These are phyloP conservation scores for Candida ulmi DNA, from an alignment of 805 yeast genomes.

Conservation along the genomic window DNA sequence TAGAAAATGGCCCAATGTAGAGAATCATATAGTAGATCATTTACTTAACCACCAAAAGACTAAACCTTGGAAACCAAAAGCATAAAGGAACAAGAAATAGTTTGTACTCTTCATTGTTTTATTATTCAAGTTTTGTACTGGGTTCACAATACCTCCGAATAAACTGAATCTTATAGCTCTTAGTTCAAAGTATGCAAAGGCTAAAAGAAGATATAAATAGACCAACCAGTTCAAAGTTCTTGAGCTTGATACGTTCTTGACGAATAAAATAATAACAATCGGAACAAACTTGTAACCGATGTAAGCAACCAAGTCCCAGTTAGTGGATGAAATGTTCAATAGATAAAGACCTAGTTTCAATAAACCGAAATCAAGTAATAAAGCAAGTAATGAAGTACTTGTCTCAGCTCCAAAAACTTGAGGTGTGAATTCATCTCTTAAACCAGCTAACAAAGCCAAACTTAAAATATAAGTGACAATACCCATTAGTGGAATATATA, in stretches of 20 bases:
- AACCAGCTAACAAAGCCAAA: conserved; percentile 80
- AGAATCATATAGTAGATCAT: neutral
- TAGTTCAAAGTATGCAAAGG: conserved; percentile 62
- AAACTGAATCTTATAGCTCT: conserved; percentile 42
- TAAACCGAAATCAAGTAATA: conserved; percentile 67
- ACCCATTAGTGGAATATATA: conserved; percentile 94
- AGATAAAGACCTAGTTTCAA: conserved; percentile 81
- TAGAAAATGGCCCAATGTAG: too few species aligned
- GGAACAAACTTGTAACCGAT: conserved; percentile 95
- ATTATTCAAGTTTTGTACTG: conserved; percentile 54
- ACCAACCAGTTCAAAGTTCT: conserved; percentile 43
- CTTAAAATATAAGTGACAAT: conserved; percentile 79
- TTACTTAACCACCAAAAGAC: conserved; percentile 63
- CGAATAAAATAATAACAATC: conserved; percentile 48
- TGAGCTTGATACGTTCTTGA: conserved; percentile 40
- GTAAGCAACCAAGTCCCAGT: conserved; percentile 83
- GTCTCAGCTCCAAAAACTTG: conserved; percentile 84
- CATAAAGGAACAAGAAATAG: conserved; percentile 80
- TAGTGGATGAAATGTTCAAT: conserved; percentile 59
- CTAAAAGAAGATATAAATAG: conserved; percentile 43
- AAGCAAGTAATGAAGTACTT: conserved; percentile 79
- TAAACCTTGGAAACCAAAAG: conserved; percentile 72
- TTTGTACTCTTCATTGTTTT: conserved; percentile 75
- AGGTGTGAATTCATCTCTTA: conserved; percentile 88
- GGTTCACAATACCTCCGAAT: conserved; percentile 35